Conservation (phyloP, 2,329 filamentous ascomycete species). For the Cladosporium sp. region DNA sequence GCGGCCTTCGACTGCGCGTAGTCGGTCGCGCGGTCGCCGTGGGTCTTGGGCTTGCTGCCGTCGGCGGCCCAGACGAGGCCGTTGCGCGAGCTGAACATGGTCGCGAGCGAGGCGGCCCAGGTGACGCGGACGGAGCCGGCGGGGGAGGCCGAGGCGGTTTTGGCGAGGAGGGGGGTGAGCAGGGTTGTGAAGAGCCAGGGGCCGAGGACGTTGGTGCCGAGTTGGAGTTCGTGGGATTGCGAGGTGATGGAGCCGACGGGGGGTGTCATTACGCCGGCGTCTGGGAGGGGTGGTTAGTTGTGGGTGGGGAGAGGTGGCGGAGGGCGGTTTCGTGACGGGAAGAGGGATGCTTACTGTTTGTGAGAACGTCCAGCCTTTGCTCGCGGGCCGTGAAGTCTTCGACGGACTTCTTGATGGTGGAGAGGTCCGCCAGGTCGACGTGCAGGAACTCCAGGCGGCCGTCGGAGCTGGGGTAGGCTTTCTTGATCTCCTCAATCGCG, state of each 20-base stretch:
- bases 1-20: conserved; percentile 26
- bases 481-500: conserved; percentile 42
- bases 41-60: conserved; percentile 13
- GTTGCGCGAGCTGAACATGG: conserved; percentile 15
- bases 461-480: conserved; percentile 30
- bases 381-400: conserved; percentile 32
- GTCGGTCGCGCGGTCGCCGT: conserved; percentile 15
- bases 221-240: conserved; percentile 30
- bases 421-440: conserved; percentile 39
- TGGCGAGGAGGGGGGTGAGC: conserved; percentile 26
- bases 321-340: not conserved
- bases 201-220: conserved; percentile 32
- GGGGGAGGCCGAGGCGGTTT: conserved; percentile 20
- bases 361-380: conserved; percentile 35
- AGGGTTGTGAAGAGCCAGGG: conserved; percentile 29
- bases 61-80: conserved; percentile 17
- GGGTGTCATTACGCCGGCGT: conserved; percentile 25
- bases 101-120: conserved; percentile 26
- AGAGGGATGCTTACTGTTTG: conserved; percentile 28
- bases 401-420: conserved; percentile 29
- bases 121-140: conserved; percentile 24
- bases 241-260: conserved; percentile 29
- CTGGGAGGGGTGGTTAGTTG: conserved; percentile 11
- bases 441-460: conserved; percentile 40
- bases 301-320: not conserved